Evolutionary conservation across 495 filamentous ascomycete species (phyloP).

Genomic region (Massariosphaeria phaeospora): DNA sequence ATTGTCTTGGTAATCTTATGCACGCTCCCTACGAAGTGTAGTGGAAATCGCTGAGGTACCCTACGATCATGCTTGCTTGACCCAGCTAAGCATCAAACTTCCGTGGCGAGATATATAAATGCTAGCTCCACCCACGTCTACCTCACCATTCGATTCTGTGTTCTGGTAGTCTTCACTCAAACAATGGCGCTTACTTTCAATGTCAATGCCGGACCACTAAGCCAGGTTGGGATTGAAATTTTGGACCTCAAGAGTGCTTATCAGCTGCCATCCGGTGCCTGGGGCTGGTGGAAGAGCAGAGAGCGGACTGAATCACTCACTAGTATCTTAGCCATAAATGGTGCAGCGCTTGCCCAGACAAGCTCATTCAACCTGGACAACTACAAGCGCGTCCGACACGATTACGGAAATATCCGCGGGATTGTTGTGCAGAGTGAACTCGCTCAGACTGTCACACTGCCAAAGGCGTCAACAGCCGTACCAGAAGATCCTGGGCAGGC

Average conservation of each 20-base stretch:
- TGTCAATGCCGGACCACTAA: neutral
- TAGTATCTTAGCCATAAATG: neutral
- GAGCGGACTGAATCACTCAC: neutral
- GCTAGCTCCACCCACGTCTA: too few relatives aligned
- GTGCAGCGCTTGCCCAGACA: neutral
- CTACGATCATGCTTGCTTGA: too few relatives aligned
- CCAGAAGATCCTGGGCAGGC: neutral
- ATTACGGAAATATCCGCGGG: neutral
- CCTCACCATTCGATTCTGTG: too few relatives aligned
- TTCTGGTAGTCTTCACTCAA: too few relatives aligned
- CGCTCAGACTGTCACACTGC: neutral
- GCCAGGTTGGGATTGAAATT: conserved; percentile 4
- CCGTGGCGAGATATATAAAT: too few relatives aligned
- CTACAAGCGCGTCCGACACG: neutral
- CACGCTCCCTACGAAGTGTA: too few relatives aligned
- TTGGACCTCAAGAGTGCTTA: neutral
- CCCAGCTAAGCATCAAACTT: too few relatives aligned
- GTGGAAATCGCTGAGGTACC: too few relatives aligned
- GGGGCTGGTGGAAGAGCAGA: conserved; percentile 7
- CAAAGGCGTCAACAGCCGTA: conserved; percentile 1
- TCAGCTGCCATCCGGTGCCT: conserved; percentile 8
- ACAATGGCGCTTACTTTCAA: too few relatives aligned
- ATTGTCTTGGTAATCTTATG: too few relatives aligned
- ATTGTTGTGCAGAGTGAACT: neutral
- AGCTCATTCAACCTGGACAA: neutral